Percentiles rank a stretch among this genome's conserved stretches.
These are phyloP conservation scores for Gleditsia sinensis DNA, from an alignment of 306 rosid species.

Conservation along the genomic window DNA sequence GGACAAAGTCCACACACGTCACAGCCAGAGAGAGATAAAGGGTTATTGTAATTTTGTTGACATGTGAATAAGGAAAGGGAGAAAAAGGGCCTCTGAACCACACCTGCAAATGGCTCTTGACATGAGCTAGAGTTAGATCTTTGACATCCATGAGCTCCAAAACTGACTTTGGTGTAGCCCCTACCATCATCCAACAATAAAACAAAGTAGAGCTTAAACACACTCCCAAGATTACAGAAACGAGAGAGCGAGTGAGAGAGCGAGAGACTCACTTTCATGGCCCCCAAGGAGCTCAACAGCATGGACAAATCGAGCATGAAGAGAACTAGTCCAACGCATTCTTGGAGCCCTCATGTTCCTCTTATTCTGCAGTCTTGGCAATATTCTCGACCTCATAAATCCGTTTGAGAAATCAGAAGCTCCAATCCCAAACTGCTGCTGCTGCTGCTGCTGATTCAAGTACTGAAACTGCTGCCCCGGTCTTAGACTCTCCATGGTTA, in stretches of 20 bases:
- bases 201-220: not conserved
- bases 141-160: conserved; percentile 95
- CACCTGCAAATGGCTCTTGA: conserved; percentile 98
- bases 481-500: conserved; percentile 53
- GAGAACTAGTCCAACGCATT: conserved; percentile 96
- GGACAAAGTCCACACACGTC: conserved; percentile 41
- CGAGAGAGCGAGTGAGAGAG: not conserved
- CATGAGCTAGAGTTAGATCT: conserved; percentile 96
- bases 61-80: too few species aligned
- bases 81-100: not conserved
- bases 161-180: conserved; percentile 95
- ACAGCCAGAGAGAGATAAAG: conserved; percentile 2
- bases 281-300: conserved; percentile 96
- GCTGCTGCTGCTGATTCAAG: conserved; percentile 32
- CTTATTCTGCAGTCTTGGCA: conserved; percentile 55
- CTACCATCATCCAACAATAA: conserved; percentile 38
- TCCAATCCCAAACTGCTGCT: conserved; percentile 39
- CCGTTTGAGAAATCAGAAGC: conserved; percentile 52
- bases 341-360: conserved; percentile 89
- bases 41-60: not conserved
- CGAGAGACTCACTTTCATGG: conserved; percentile 72
- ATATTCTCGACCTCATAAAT: conserved; percentile 54
- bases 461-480: conserved; percentile 38
- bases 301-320: conserved; percentile 84
- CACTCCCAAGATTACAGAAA: not conserved